Evolutionary conservation across 2,329 filamentous ascomycete genomes (phyloP), one percentile per base, ranked within the genome.

Genomic region (Scedosporium boydii): DNA sequence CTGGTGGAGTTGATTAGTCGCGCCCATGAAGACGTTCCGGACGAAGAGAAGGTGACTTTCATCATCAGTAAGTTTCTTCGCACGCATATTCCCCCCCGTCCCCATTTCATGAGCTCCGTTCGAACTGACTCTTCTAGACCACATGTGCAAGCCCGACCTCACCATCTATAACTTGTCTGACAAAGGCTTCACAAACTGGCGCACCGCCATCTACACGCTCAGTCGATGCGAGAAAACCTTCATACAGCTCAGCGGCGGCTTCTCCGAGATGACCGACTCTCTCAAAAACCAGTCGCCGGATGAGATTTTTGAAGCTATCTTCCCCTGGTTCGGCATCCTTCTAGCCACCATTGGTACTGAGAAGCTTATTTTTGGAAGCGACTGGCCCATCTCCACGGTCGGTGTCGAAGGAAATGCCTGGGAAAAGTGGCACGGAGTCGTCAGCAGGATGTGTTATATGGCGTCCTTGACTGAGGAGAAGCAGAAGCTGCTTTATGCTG

Each of bases 241-340:
- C 77, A 90, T 97, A 83, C 96, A 97, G 78, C 82, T 97, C n/a
- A 93, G 89, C 0, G 93, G 93, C 6, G 84, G 82, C 57, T 93
- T 97, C 73, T 86, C 88, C 18, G 91, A 96, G 75, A 86, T 97
- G 75, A 81, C 86, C 3, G 78, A 79, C 57, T 73, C 77, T 10
- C 76, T 87, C 66, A 78, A 77, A 68, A 72, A 70, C 26, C 76
- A 79, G 27, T 72, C 80, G 9, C 71, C 80, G 41, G 76, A 82
- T 63, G 80, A 83, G 42, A 82, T 91, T 63, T 86, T 90, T 66
- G 77, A 82, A 65, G 80, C 81, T 48, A 79, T 90, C 21, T 79
- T 82, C 63, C 87, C 87, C 26, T 96, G 90, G 87, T 82, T 91
- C 2, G 83, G 86, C 64, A 83, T 88, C 60, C 77, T 93, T 0